These are phyloP conservation scores for Adansonia digitata DNA, from an alignment of 345 rosid species.

Conservation along the genomic window DNA sequence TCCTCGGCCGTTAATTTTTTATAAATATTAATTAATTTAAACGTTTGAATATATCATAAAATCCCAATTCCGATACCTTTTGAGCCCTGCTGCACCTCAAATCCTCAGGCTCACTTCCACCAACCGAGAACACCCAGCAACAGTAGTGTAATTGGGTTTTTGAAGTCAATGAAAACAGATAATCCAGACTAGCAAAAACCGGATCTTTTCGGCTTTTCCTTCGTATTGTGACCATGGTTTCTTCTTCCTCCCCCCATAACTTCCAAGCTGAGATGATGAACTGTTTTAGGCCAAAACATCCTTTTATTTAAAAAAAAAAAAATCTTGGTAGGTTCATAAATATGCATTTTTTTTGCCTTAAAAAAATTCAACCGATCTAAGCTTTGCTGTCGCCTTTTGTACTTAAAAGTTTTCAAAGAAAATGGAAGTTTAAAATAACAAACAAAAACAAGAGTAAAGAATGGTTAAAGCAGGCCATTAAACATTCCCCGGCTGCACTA, in stretches of 20 bases:
- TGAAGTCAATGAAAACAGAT: constrained; percentile 12
- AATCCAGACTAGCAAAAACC: constrained; percentile 5
- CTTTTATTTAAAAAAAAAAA: neutral
- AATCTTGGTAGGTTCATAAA: constrained; percentile 15
- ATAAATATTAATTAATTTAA: too few species aligned
- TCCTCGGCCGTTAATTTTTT: too few species aligned
- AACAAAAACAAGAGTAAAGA: neutral
- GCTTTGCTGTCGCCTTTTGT: neutral
- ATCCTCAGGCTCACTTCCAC: too few species aligned
- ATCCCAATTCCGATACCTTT: too few species aligned
- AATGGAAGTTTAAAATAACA: neutral
- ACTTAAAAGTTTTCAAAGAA: neutral
- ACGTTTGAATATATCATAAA: too few species aligned
- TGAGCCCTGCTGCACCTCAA: too few species aligned
- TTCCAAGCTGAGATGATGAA: constrained; percentile 6
- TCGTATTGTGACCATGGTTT: constrained; percentile 8
- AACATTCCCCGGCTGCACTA: neutral
- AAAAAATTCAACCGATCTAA: neutral
- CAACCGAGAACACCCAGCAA: too few species aligned
- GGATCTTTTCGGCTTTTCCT: constrained; percentile 1
- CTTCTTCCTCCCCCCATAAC: too few species aligned
- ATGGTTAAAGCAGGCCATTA: neutral
- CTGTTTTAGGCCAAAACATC: constrained; percentile 1
- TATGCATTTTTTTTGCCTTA: constrained; percentile 5
- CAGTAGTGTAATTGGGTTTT: neutral